Evolutionary conservation across 805 yeast species (phyloP).

Genomic region (Torulaspora maleeae): DNA sequence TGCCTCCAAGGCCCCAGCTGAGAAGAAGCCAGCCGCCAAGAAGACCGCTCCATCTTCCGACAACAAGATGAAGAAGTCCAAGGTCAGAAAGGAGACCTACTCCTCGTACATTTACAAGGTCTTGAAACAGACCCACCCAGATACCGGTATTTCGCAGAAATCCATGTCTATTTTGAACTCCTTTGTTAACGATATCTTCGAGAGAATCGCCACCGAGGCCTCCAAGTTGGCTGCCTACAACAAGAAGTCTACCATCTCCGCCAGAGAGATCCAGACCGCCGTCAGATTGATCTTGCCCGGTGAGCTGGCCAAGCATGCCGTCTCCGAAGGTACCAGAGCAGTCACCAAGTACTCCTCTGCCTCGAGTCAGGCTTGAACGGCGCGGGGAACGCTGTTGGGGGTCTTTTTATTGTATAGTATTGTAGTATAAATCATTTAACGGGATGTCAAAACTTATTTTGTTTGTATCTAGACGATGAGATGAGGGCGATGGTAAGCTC

Average conservation of each 20-base stretch:
- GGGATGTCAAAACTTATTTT: background rate
- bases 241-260: slow-evolving; percentile 96
- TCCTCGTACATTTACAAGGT: slow-evolving; percentile 98
- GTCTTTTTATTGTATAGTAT: slow-evolving; percentile 11
- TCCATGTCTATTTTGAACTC: slow-evolving; percentile 99
- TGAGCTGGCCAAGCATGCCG: slow-evolving; percentile 98
- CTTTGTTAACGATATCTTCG: slow-evolving; percentile 95
- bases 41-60: slow-evolving; percentile 78
- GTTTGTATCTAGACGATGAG: no score
- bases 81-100: slow-evolving; percentile 97
- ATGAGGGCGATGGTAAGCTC: no score
- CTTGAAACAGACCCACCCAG: slow-evolving; percentile 98
- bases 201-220: slow-evolving; percentile 97
- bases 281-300: slow-evolving; percentile 97
- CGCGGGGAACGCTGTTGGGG: background rate
- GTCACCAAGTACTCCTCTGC: slow-evolving; percentile 90
- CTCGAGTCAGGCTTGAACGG: slow-evolving; percentile 39
- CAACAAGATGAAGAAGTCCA: slow-evolving; percentile 85
- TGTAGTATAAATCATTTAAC: slow-evolving; percentile 8
- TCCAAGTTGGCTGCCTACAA: slow-evolving; percentile 98
- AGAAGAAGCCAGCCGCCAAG: slow-evolving; percentile 90
- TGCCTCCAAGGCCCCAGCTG: slow-evolving; percentile 97
- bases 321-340: slow-evolving; percentile 98
- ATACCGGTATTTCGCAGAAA: slow-evolving; percentile 97
- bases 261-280: slow-evolving; percentile 98